phyloP scores from a whole-genome alignment of 495 filamentous ascomycete species.

The Penicillium pulvis region DNA sequence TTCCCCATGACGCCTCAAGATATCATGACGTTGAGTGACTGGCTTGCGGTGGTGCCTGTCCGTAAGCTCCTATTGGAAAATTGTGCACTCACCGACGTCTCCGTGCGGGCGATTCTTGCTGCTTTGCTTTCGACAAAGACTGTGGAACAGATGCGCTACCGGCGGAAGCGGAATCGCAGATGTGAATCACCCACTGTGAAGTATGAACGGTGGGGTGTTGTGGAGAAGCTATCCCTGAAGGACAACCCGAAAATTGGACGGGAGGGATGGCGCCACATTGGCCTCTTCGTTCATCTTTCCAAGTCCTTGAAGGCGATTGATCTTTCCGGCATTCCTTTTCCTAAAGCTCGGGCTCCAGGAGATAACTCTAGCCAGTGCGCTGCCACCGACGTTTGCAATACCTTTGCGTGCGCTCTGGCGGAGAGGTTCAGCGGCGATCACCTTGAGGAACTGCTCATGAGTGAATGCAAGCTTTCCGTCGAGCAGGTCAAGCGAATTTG shows the following conservation, averaged over 20 bases:
- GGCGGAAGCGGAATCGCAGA: slow-evolving; percentile 38
- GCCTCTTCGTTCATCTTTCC: slow-evolving; percentile 86
- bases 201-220: slow-evolving; percentile 62
- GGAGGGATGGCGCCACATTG: slow-evolving; percentile 91
- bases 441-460: slow-evolving; percentile 83
- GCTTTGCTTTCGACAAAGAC: slow-evolving; percentile 81
- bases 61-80: slow-evolving; percentile 82
- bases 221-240: slow-evolving; percentile 89
- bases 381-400: slow-evolving; percentile 50
- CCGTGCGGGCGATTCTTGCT: slow-evolving; percentile 80
- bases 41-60: slow-evolving; percentile 89
- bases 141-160: slow-evolving; percentile 54
- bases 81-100: slow-evolving; percentile 83
- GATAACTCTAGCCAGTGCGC: slow-evolving; percentile 16
- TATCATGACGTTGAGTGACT: slow-evolving; percentile 84
- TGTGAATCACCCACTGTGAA: slow-evolving; percentile 21
- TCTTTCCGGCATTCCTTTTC: slow-evolving; percentile 83
- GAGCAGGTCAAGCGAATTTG: slow-evolving; percentile 73
- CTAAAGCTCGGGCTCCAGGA: slow-evolving; percentile 37
- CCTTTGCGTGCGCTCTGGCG: slow-evolving; percentile 73
- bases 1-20: slow-evolving; percentile 83
- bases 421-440: slow-evolving; percentile 73
- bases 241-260: slow-evolving; percentile 80
- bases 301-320: slow-evolving; percentile 84
- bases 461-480: slow-evolving; percentile 70